These are phyloP conservation scores for Trametes meyenii DNA, from an alignment of 768 basidiomycete species.

Conservation along the genomic window DNA sequence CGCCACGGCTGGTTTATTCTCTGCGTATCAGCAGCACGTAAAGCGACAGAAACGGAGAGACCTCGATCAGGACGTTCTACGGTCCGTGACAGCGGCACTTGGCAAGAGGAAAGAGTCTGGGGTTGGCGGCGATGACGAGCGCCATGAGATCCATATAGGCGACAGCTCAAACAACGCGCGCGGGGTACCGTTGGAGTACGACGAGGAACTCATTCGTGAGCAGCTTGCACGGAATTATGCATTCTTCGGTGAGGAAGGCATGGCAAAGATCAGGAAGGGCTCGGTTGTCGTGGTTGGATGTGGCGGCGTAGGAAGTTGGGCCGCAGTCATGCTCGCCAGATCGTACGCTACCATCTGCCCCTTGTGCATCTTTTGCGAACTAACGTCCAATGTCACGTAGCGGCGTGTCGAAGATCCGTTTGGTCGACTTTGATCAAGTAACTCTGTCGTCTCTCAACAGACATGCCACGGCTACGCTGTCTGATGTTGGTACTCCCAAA, in stretches of 20 bases:
- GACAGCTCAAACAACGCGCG: background rate
- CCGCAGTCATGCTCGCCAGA: slow-evolving; percentile 88
- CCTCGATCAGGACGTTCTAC: slow-evolving; percentile 59
- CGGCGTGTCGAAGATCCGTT: slow-evolving; percentile 73
- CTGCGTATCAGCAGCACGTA: slow-evolving; percentile 55
- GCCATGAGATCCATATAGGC: slow-evolving; percentile 9
- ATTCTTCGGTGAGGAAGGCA: slow-evolving; percentile 90
- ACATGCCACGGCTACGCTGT: slow-evolving; percentile 86
- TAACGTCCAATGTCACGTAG: slow-evolving; percentile 38
- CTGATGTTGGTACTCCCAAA: slow-evolving; percentile 93
- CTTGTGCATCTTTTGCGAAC: background rate
- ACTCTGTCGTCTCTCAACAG: slow-evolving; percentile 94
- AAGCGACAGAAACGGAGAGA: slow-evolving; percentile 50
- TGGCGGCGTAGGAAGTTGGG: slow-evolving; percentile 97
- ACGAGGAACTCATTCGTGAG: slow-evolving; percentile 84
- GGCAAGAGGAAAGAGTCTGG: slow-evolving; percentile 6
- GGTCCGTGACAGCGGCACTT: slow-evolving; percentile 43
- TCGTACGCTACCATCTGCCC: slow-evolving; percentile 58
- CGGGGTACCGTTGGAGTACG: slow-evolving; percentile 42
- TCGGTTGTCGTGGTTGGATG: slow-evolving; percentile 91
- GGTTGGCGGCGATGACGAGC: slow-evolving; percentile 3
- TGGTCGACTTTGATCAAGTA: slow-evolving; percentile 96
- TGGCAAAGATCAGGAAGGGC: slow-evolving; percentile 73
- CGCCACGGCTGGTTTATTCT: slow-evolving; percentile 60
- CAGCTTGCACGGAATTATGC: slow-evolving; percentile 93